Conservation (phyloP, 2,329 filamentous ascomycete species). For the Botrytis sinoallii region DNA sequence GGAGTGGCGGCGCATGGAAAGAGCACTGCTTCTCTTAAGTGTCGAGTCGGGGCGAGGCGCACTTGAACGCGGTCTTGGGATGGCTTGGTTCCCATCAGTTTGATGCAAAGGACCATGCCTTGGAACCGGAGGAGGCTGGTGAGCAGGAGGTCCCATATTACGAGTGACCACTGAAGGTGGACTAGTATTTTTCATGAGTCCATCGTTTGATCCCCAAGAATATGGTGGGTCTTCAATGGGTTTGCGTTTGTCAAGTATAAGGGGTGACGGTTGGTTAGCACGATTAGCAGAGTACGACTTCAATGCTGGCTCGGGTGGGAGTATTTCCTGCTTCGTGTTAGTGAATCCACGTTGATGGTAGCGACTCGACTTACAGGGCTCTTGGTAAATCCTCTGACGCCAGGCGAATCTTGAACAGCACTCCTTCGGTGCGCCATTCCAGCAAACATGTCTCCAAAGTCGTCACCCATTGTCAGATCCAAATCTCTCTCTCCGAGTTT, state of each 20-base stretch:
- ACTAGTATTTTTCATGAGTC: conserved; percentile 32
- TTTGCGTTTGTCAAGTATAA: conserved; percentile 34
- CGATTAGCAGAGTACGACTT: conserved; percentile 27
- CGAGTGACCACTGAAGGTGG: conserved; percentile 29
- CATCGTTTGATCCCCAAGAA: conserved; percentile 37
- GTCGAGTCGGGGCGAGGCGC: conserved; percentile 20
- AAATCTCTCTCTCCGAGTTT: conserved; percentile 35
- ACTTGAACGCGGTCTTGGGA: conserved; percentile 19
- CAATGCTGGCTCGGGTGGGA: conserved; percentile 25
- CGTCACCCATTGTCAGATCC: conserved; percentile 37
- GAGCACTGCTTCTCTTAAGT: conserved; percentile 35
- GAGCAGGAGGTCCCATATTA: conserved; percentile 23
- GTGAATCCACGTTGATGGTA: not conserved
- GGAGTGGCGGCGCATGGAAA: conserved; percentile 32
- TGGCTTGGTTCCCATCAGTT: conserved; percentile 12
- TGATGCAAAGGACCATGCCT: conserved; percentile 15
- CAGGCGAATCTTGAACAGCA: conserved; percentile 30
- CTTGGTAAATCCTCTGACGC: conserved; percentile 27
- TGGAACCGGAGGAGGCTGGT: conserved; percentile 16
- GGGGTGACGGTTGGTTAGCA: conserved; percentile 31
- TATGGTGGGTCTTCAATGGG: conserved; percentile 33
- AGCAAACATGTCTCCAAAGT: conserved; percentile 39
- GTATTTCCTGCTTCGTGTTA: conserved; percentile 28
- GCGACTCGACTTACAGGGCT: conserved; percentile 32
- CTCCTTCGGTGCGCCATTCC: conserved; percentile 36